Percentiles rank a stretch among this genome's conserved stretches.
Evolutionary conservation across 352 stramenopile genomes (phyloP).

Genomic region (Globisporangium sylvaticum): DNA sequence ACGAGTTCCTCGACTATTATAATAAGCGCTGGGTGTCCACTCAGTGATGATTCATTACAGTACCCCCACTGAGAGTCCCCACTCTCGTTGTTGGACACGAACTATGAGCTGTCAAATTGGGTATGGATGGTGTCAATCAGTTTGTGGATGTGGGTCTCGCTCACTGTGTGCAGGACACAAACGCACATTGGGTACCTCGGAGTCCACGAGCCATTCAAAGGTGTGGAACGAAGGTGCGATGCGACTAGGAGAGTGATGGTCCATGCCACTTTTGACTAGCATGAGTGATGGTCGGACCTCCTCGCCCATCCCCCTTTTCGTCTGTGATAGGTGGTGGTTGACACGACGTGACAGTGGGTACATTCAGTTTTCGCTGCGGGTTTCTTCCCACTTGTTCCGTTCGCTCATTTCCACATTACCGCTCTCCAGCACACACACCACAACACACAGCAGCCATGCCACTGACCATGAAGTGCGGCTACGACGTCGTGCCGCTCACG

Average conservation of each 20-base stretch:
- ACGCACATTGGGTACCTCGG: not conserved
- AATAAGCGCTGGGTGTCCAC: too few relatives aligned
- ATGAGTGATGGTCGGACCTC: constrained; percentile 4
- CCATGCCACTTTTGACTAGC: not conserved
- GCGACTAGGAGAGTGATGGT: constrained; percentile 1
- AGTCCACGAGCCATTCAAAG: not conserved
- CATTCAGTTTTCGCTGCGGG: not conserved
- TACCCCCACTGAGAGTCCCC: not conserved
- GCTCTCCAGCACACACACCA: not conserved
- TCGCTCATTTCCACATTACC: not conserved
- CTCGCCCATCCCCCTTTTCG: not conserved
- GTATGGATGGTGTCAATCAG: not conserved
- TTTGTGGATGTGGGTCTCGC: not conserved
- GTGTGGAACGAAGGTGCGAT: not conserved
- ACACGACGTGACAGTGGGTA: not conserved
- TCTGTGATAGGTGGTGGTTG: not conserved
- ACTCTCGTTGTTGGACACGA: not conserved
- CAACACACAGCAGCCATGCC: not conserved
- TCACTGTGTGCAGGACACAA: not conserved
- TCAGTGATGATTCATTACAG: not conserved
- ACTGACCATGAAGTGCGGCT: not conserved
- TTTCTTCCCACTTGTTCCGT: not conserved
- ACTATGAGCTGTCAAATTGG: not conserved
- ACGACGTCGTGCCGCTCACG: not conserved
- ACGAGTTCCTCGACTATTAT: too few relatives aligned